A percentile compares a stretch with the other conserved stretches of the same genome.
These are phyloP conservation scores for Fraxinus paxiana DNA, from an alignment of 305 asterid species.

Conservation along the genomic window DNA sequence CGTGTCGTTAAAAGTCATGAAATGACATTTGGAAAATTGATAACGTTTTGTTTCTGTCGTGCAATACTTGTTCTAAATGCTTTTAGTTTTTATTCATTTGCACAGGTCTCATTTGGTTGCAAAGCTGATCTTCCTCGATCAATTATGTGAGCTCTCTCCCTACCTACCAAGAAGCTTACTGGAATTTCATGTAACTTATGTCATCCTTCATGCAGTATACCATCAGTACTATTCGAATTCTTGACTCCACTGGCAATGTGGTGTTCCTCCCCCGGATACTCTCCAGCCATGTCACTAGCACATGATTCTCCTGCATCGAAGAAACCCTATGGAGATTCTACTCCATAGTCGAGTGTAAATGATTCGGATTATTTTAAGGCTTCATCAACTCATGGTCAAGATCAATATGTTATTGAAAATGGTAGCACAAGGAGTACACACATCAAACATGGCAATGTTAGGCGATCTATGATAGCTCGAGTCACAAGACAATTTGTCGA, in stretches of 20 bases:
- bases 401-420: conserved; percentile 54
- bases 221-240: conserved; percentile 80
- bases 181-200: conserved; percentile 75
- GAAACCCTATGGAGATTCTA: conserved; percentile 52
- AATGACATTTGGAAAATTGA: not conserved
- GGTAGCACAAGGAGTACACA: conserved; percentile 46
- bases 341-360: conserved; percentile 46
- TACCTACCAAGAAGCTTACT: conserved; percentile 78
- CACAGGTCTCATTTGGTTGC: conserved; percentile 72
- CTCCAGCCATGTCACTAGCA: conserved; percentile 67
- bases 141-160: conserved; percentile 78
- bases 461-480: conserved; percentile 75
- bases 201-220: conserved; percentile 80
- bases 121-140: conserved; percentile 89
- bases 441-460: conserved; percentile 40
- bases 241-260: conserved; percentile 50
- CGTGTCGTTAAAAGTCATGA: not conserved
- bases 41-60: not conserved
- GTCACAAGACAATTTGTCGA: conserved; percentile 59
- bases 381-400: conserved; percentile 55
- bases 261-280: conserved; percentile 68
- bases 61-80: not conserved
- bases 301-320: conserved; percentile 78
- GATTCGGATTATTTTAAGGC: conserved; percentile 63
- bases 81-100: conserved; percentile 14